Evolutionary conservation across 2,329 filamentous ascomycete genomes (phyloP), one percentile per base, ranked within the genome.

Genomic region (Blastomyces silverae): DNA sequence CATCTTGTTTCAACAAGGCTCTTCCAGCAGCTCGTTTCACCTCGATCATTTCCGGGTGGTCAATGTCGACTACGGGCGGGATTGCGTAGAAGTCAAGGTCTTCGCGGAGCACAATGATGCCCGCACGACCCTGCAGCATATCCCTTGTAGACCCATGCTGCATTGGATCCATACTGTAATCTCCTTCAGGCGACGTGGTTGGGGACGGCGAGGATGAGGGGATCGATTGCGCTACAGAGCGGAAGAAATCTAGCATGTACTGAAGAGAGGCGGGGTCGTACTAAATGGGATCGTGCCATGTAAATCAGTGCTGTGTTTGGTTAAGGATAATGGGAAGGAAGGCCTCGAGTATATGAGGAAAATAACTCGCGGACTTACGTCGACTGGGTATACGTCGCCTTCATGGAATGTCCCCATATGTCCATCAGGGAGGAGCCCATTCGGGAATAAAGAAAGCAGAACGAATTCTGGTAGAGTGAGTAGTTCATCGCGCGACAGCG

Each of bases 171-270:
- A 90, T 87, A 82, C 85, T 71, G 67, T 85, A 80, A 67, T 90
- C 86, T 67, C 77, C 74, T 42, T 82, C 80, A 6, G 85, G 83
- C 1, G 86, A 85, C 46, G 85, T 80, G 64, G 83, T 85, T 44
- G 88, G 86, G 62, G 90, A 90, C 39, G 83, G 82, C 20, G 85
- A 80, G 68, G 90, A 87, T 53, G 86, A 84, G 7, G 77, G 77
- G 70, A 99, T 97, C n/a, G 92, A 94, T 78, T 97, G 92, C 63
- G 94, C 94, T 68, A 99, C 93, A 70, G 88, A 88, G 69, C 94
- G 89, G 82, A 99, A 99, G 79, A 99, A 99, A 73, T 97, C 93
- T 69, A 99, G 86, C 94, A 99, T 99, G 80, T 97, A 99, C 79
- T 97, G 92, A 64, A 99, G 85, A 59, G 93, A 97, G 63, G 88